phyloP scores from a whole-genome alignment of 352 stramenopile species.

The Globisporangium polare region DNA sequence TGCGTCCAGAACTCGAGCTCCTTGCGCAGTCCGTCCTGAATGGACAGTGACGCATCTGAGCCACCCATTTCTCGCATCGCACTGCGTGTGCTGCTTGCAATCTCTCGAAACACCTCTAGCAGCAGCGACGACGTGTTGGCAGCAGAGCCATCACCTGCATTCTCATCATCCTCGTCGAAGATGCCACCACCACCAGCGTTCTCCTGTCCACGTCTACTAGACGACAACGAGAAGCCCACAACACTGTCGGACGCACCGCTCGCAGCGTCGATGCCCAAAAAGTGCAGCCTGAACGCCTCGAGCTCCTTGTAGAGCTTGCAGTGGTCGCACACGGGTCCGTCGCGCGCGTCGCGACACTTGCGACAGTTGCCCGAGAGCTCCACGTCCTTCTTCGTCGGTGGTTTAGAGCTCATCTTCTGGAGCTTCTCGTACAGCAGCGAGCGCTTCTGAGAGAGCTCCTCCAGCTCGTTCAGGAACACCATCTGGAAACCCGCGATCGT shows the following conservation, averaged over 20 bases:
- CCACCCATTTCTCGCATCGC: constrained; percentile 1
- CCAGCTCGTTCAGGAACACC: constrained; percentile 48
- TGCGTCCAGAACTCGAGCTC: constrained; percentile 48
- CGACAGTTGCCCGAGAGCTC: constrained; percentile 63
- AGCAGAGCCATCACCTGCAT: constrained; percentile 8
- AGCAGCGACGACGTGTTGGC: constrained; percentile 29
- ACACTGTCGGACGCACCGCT: constrained; percentile 3
- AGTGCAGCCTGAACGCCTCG: constrained; percentile 48
- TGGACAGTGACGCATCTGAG: not conserved
- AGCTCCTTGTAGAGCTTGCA: constrained; percentile 68
- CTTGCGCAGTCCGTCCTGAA: constrained; percentile 27
- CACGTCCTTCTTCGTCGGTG: constrained; percentile 41
- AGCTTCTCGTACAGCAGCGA: constrained; percentile 29
- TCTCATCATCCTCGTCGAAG: constrained; percentile 10
- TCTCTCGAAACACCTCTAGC: constrained; percentile 61
- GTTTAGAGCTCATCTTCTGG: constrained; percentile 29
- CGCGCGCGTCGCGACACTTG: constrained; percentile 51
- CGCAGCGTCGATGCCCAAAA: constrained; percentile 43
- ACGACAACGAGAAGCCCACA: not conserved
- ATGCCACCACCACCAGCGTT: not conserved
- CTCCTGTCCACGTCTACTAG: not conserved
- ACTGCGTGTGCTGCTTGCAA: constrained; percentile 25
- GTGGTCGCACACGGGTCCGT: constrained; percentile 56
- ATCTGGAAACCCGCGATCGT: constrained; percentile 40
- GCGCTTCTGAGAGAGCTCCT: constrained; percentile 33